Evolutionary conservation across 352 stramenopile species (phyloP), one percentile per base, ranked within the genome.

Genomic region (Globisporangium viniferum): DNA sequence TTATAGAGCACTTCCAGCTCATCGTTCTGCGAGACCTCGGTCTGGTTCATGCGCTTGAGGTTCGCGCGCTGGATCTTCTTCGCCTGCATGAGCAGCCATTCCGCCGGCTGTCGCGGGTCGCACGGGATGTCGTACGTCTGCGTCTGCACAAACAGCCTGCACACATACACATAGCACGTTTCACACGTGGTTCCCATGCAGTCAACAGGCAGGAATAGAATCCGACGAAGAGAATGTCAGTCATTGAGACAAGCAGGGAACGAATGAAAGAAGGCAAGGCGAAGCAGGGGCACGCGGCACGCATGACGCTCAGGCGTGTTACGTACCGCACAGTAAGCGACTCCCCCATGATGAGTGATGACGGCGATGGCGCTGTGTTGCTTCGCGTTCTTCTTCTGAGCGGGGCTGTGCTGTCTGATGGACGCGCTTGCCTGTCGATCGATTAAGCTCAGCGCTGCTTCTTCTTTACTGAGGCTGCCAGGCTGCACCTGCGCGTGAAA

Each of bases 81-180:
- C 33, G 87, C 87, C 59, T 92, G 83, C 54, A 77, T 61, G n/a
- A 95, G 71, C 31, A 95, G 84, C 83, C 81, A 91, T 62, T 89
- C 80, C 56, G 85, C 85, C 0, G 84, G 76, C 62, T 91, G 80
- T 31, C 76, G 82, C 55, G 87, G 80, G 63, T 95, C 83, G 68
- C 87, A 93, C 54, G 85, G 79, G 64, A 95, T 91, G 63, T 95
- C 85, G 73, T 93, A 92, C 73, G 85, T 92, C 77, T 91, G 87
- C 39, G 86, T 91, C 62, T 77, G 76, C 60, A 93, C 84, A 70
- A 92, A 91, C 18, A 94, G 69, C 41, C 85, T 93, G 44, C 7
- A 39, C 8, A 20, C 6, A 39, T 18, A 58, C 24, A 51, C 39
- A 49, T 18, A 59, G 3, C 41, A 7, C 39, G 39, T 54, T 64